Base-by-base conservation (phyloP, 306 rosid species). In the Cucurbita moschata region DNA sequence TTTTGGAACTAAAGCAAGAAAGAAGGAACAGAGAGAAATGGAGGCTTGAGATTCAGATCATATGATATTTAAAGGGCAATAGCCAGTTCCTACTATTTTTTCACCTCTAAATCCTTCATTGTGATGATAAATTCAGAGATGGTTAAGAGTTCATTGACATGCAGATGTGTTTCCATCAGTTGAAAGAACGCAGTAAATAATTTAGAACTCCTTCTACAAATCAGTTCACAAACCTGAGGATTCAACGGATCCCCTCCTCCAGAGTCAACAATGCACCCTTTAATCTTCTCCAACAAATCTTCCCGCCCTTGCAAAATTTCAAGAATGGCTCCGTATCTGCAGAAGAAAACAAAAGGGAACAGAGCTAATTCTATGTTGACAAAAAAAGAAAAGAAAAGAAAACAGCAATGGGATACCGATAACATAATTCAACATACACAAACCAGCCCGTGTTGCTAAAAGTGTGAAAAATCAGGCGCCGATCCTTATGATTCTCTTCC, bases 381-480 rank as follows among this genome's bases (percentile, higher is more conserved):
- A 50, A 7, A 21, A 39, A 2, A 12, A 30, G 35, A 30, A 30
- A 30, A 30, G 4, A 30, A 30, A 30, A 26, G 26, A 26, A 26
- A 57, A n/a, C 5, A 2, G 10, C 8, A 63, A 44, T 47, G 46
- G 5, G 12, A 75, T 75, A 53, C 74, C n/a, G 49, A 21, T 2
- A 53, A 30, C 67, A 64, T 5, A 6, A 77, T 59, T 51, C 51
- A 50, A 78, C 93, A 72, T 88, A 93, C 97, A 82, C 87, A 83
- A 94, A 83, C 97, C 97, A 94, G 81, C 98, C 98, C 14, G 97
- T 94, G 51, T 91, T 90, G 85, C 98, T 91, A 71, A 94, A 94
- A 74, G 87, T 82, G 73, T 94, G 98, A 76, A 94, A 91, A 53
- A 91, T 76, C 88, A 94, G 71, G 66, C 78, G 80, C 60, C 91